phyloP scores from a whole-genome alignment of 768 basidiomycete genomes.

The Terana coerulea region DNA sequence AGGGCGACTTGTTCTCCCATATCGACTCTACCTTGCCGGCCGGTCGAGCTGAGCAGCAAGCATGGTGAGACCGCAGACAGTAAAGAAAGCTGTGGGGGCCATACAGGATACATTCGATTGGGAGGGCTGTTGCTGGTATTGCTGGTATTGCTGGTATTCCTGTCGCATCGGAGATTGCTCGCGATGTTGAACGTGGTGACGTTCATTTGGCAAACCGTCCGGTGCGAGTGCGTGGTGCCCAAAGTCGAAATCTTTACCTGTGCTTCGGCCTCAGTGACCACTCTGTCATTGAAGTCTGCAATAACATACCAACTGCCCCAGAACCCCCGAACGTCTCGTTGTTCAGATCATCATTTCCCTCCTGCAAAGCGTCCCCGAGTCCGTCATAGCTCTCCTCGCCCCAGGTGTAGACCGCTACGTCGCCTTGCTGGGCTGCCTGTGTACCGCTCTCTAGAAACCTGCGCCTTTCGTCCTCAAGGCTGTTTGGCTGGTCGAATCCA shows the following conservation, averaged over 20 bases:
- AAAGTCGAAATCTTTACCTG: constrained; percentile 94
- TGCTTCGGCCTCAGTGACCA: background rate
- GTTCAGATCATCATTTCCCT: constrained; percentile 90
- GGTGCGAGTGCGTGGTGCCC: constrained; percentile 40
- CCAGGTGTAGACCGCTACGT: constrained; percentile 91
- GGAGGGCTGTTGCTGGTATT: constrained; percentile 7
- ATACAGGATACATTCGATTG: constrained; percentile 25
- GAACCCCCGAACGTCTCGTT: constrained; percentile 91
- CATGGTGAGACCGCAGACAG: constrained; percentile 24
- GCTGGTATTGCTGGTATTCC: constrained; percentile 13
- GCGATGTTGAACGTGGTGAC: constrained; percentile 6
- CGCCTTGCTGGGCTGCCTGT: constrained; percentile 45
- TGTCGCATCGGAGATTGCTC: constrained; percentile 1
- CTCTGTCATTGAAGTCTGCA: background rate
- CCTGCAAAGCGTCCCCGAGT: constrained; percentile 81
- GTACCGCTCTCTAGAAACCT: constrained; percentile 44
- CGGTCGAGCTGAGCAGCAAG: constrained; percentile 36
- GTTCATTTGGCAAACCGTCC: constrained; percentile 19
- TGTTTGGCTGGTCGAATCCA: constrained; percentile 56
- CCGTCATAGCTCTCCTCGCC: constrained; percentile 89
- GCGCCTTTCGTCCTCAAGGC: constrained; percentile 62
- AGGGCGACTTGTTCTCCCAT: constrained; percentile 80
- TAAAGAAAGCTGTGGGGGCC: constrained; percentile 20
- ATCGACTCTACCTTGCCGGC: constrained; percentile 63
- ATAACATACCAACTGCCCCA: constrained; percentile 65